Conservation (phyloP, 2,329 filamentous ascomycete genomes). For the Alternaria arbusti region DNA sequence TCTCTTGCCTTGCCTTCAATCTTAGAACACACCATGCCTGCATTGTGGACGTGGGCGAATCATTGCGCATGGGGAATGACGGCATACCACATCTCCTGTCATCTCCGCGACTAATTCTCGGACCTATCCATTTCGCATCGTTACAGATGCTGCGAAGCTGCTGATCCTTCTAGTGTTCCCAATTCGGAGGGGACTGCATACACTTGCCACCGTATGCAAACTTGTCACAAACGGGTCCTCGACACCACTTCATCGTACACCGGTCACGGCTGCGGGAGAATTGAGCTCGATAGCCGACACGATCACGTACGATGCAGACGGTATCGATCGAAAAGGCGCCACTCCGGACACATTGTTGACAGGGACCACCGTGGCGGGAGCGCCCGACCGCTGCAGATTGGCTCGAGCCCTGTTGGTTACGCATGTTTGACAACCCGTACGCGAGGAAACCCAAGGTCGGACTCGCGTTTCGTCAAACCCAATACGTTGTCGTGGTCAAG, state of each 20-base stretch:
- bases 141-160: not conserved
- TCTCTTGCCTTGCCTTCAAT: not conserved
- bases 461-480: not conserved
- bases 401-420: not conserved
- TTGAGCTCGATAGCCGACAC: not conserved
- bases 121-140: not conserved
- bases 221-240: not conserved
- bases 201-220: not conserved
- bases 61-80: not conserved
- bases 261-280: not conserved
- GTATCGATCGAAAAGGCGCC: not conserved
- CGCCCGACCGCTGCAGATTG: not conserved
- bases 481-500: not conserved
- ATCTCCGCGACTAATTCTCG: conserved; percentile 1
- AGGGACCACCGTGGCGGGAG: conserved; percentile 7
- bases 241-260: not conserved
- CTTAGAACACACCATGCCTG: not conserved
- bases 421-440: not conserved
- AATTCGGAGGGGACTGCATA: conserved; percentile 5
- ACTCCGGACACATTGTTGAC: conserved; percentile 1
- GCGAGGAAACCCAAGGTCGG: not conserved
- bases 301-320: not conserved
- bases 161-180: not conserved
- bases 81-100: not conserved
- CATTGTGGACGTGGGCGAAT: not conserved